Evolutionary conservation across 2,329 filamentous ascomycete genomes (phyloP).

Genomic region (Alternaria sp.): DNA sequence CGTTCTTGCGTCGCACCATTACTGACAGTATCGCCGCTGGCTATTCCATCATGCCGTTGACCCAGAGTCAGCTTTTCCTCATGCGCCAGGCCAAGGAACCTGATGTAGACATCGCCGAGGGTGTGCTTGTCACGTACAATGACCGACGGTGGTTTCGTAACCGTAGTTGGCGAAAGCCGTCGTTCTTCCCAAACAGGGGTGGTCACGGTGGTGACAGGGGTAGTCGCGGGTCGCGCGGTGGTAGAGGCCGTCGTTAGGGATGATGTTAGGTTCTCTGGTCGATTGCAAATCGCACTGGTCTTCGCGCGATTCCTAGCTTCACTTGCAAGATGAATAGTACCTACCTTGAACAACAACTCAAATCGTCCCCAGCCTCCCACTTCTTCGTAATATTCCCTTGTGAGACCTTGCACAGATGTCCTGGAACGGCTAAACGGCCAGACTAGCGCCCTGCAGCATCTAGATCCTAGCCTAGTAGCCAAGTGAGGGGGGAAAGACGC

Average conservation of each 20-base stretch:
- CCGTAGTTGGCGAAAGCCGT: conserved; percentile 19
- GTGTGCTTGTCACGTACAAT: conserved; percentile 19
- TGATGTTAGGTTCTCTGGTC: background rate
- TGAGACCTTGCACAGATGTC: background rate
- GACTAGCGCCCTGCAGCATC: background rate
- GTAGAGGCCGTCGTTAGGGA: background rate
- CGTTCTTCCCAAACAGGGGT: conserved; percentile 27
- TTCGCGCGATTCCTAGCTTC: background rate
- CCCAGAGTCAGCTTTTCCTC: conserved; percentile 37
- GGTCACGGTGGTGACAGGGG: background rate
- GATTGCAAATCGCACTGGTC: background rate
- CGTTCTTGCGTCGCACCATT: conserved; percentile 35
- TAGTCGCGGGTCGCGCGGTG: background rate
- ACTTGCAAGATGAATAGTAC: background rate
- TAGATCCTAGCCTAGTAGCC: background rate
- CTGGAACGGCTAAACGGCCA: background rate
- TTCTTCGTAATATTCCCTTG: background rate
- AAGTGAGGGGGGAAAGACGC: background rate
- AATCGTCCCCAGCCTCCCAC: background rate
- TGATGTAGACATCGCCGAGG: conserved; percentile 24
- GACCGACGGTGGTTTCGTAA: conserved; percentile 25
- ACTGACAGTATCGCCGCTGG: conserved; percentile 33
- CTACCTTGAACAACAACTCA: background rate
- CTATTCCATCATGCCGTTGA: conserved; percentile 36
- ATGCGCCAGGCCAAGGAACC: conserved; percentile 32